Conservation (phyloP, 1,139 yeast genomes). For the Kodamaea alishanica region DNA sequence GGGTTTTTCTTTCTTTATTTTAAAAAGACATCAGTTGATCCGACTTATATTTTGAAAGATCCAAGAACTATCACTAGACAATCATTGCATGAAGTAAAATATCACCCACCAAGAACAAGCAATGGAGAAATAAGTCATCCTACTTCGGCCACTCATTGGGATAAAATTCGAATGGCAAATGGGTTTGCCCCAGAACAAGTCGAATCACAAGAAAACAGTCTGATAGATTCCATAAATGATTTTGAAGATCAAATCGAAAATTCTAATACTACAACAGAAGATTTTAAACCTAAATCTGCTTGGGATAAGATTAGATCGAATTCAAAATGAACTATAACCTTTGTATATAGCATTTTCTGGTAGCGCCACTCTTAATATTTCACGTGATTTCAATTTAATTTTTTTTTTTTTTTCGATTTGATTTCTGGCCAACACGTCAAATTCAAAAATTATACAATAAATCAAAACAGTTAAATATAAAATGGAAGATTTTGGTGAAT, state of each 20-base stretch:
- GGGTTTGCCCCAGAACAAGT: conserved; percentile 19
- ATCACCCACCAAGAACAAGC: conserved; percentile 17
- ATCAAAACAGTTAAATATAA: conserved; percentile 8
- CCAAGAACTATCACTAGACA: conserved; percentile 31
- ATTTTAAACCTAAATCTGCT: conserved; percentile 8
- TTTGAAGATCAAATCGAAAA: neutral
- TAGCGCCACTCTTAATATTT: conserved; percentile 1
- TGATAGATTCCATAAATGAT: neutral
- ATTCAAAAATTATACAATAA: neutral
- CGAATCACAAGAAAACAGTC: neutral
- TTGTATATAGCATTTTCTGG: neutral
- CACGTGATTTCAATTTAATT: neutral
- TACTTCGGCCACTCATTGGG: conserved; percentile 25
- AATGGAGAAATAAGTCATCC: neutral
- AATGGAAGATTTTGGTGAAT: conserved; percentile 40
- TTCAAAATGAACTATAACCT: neutral
- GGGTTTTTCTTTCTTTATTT: conserved; percentile 37
- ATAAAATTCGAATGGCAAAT: conserved; percentile 28
- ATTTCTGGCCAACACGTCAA: conserved; percentile 1
- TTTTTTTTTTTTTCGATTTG: neutral
- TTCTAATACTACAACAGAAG: neutral
- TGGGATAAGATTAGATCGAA: conserved; percentile 17
- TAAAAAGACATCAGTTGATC: conserved; percentile 31
- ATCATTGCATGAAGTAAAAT: conserved; percentile 26
- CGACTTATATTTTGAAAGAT: conserved; percentile 34